Percentiles rank a stretch among this genome's conserved stretches.
These are phyloP conservation scores for Prunus mira DNA, from an alignment of 306 rosid genomes.

Conservation along the genomic window DNA sequence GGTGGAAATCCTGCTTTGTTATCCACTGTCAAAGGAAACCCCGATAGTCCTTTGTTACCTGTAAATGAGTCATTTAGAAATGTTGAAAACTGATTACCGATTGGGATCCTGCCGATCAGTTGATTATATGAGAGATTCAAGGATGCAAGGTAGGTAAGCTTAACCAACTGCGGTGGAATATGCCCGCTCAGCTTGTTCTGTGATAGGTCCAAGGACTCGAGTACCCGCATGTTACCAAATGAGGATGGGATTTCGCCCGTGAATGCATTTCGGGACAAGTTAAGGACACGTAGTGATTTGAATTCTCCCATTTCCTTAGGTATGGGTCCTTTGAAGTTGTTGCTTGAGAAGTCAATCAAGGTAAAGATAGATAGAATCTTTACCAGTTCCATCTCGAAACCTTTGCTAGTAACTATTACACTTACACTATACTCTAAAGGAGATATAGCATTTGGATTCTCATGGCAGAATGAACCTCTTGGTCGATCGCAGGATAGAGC, in stretches of 20 bases:
- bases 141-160: neutral
- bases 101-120: no score
- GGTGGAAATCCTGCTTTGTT: neutral
- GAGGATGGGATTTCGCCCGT: conserved; percentile 30
- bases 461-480: rapidly evolving
- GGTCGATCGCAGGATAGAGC: no score
- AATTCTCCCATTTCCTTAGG: neutral
- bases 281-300: neutral
- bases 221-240: conserved; percentile 7
- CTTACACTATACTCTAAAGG: no score
- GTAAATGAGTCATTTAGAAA: conserved; percentile 13
- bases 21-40: conserved; percentile 3
- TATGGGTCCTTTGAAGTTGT: no score
- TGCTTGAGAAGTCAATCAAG: no score
- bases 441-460: no score
- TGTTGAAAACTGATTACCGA: neutral
- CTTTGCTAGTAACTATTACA: no score
- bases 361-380: no score
- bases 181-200: neutral
- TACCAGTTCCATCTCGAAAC: no score
- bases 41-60: conserved; percentile 33
- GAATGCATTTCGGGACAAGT: conserved; percentile 14
- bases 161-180: conserved; percentile 22
- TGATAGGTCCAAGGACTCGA: conserved; percentile 21
- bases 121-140: no score